A percentile compares a stretch with the other conserved stretches of the same genome.
Evolutionary conservation across 129 eudicot species (phyloP).

Genomic region (Arctium minus): DNA sequence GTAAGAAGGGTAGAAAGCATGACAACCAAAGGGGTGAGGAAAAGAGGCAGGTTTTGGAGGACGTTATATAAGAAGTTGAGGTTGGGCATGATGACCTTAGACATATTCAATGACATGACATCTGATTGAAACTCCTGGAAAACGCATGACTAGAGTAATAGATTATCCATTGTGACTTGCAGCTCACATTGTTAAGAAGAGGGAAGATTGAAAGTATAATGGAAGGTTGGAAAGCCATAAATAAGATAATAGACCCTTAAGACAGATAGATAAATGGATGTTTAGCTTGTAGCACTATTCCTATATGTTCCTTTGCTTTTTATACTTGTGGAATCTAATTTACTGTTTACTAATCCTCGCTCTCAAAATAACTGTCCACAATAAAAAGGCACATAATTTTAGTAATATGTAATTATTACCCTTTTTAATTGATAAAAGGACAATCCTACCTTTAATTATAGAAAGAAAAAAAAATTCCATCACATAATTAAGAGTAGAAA

Average conservation of each 20-base stretch:
- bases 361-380: no score
- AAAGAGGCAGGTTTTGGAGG: background rate
- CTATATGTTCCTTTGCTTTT: background rate
- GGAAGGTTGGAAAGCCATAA: background rate
- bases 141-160: background rate
- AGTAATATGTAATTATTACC: no score
- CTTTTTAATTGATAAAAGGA: no score
- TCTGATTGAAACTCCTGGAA: background rate
- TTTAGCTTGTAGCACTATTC: background rate
- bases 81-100: background rate
- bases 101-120: background rate
- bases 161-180: background rate
- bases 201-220: no score
- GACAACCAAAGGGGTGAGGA: background rate
- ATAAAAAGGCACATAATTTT: no score
- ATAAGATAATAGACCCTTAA: background rate
- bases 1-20: background rate
- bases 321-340: background rate
- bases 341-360: no score
- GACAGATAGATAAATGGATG: background rate
- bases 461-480: no score
- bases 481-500: no score
- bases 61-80: background rate
- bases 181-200: background rate
- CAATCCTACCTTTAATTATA: no score